A percentile compares a stretch with the other conserved stretches of the same genome.
phyloP scores from a whole-genome alignment of 1,284 basidiomycete species.

The Inonotus hispidus region DNA sequence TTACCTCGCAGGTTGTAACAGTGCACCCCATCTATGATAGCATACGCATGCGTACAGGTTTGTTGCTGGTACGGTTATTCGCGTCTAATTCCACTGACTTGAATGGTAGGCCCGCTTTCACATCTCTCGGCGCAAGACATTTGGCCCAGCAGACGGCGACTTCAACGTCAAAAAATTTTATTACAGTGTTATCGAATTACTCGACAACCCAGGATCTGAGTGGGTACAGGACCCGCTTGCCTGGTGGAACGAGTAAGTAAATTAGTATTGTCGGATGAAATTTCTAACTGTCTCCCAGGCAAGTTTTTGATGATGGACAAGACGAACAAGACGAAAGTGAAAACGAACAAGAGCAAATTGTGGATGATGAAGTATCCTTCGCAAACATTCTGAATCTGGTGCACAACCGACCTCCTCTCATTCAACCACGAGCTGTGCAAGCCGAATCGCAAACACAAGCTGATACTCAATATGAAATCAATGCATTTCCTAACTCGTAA shows the following conservation, averaged over 20 bases:
- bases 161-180: neutral
- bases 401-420: too few relatives aligned
- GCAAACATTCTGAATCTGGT: neutral
- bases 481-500: neutral
- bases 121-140: neutral
- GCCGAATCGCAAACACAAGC: neutral
- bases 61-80: neutral
- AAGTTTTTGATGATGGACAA: neutral
- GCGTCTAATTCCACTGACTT: neutral
- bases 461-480: neutral
- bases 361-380: neutral
- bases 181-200: neutral
- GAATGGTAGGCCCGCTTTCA: too few relatives aligned
- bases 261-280: neutral
- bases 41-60: neutral
- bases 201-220: neutral
- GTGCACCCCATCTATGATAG: conserved; percentile 4
- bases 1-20: too few relatives aligned
- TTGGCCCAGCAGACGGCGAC: neutral
- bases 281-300: too few relatives aligned
- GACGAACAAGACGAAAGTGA: neutral
- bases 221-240: neutral
- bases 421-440: neutral
- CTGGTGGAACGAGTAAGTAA: neutral
- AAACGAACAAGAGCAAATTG: neutral